Conservation (phyloP, 208 protist species). For the Leishmania gerbilli region DNA sequence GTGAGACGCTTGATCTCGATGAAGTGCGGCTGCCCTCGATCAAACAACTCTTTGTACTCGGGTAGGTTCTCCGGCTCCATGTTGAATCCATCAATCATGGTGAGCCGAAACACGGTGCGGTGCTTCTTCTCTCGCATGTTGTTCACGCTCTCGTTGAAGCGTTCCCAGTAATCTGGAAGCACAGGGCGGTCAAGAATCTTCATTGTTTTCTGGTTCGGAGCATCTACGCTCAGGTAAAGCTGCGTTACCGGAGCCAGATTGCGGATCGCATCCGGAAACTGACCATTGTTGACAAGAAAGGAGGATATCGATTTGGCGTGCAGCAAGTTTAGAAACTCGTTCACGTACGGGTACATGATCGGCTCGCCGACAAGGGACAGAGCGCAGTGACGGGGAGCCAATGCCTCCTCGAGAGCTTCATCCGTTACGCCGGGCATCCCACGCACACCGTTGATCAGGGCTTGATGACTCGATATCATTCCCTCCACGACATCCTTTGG, state of each 20-base stretch:
- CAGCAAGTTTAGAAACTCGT: constrained; percentile 84
- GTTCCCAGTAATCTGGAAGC: constrained; percentile 94
- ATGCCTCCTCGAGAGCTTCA: constrained; percentile 78
- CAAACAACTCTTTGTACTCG: constrained; percentile 92
- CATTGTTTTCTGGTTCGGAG: constrained; percentile 88
- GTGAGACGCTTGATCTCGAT: constrained; percentile 96
- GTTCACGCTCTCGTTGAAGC: constrained; percentile 92
- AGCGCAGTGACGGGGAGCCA: constrained; percentile 91
- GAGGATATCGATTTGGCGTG: constrained; percentile 87
- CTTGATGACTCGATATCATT: constrained; percentile 80
- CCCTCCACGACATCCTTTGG: constrained; percentile 85
- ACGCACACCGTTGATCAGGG: constrained; percentile 75
- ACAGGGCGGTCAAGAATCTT: constrained; percentile 92
- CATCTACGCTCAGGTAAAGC: constrained; percentile 95
- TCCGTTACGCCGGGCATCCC: constrained; percentile 93
- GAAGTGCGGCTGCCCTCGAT: constrained; percentile 89
- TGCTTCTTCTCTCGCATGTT: constrained; percentile 85
- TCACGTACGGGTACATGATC: constrained; percentile 96
- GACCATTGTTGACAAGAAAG: constrained; percentile 95
- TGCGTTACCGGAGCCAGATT: constrained; percentile 87
- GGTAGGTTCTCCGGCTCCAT: constrained; percentile 80
- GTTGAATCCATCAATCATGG: constrained; percentile 96
- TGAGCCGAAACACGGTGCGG: constrained; percentile 96
- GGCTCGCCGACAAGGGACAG: constrained; percentile 96
- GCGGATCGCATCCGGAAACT: constrained; percentile 86